These are phyloP conservation scores for Elongisporangium anandrum DNA, from an alignment of 352 stramenopile species.

Conservation along the genomic window DNA sequence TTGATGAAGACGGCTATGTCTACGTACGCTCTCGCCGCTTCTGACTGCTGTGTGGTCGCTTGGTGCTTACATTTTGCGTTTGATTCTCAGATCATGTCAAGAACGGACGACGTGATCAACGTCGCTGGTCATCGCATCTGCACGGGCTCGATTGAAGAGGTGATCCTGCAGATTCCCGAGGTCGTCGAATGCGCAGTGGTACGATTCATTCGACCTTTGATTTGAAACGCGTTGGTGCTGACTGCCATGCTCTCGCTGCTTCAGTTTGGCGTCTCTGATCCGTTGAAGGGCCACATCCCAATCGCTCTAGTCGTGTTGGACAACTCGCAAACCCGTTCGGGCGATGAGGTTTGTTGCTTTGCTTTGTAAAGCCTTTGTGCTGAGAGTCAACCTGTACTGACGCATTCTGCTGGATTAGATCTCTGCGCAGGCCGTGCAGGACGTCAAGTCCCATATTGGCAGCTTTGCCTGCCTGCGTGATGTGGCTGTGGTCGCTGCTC, in stretches of 20 bases:
- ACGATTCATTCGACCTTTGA: conserved; percentile 8
- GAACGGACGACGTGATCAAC: conserved; percentile 92
- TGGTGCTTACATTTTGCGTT: background rate
- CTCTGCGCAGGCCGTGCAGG: conserved; percentile 20
- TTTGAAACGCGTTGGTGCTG: background rate
- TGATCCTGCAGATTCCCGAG: conserved; percentile 75
- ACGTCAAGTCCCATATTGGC: conserved; percentile 42
- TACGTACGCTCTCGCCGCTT: conserved; percentile 31
- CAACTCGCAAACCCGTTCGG: conserved; percentile 25
- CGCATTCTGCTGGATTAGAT: conserved; percentile 14
- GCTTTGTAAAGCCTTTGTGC: conserved; percentile 1
- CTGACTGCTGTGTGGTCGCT: background rate
- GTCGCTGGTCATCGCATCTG: conserved; percentile 84
- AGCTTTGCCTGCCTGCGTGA: conserved; percentile 48
- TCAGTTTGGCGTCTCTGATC: conserved; percentile 39
- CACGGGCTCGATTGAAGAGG: conserved; percentile 88
- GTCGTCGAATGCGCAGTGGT: conserved; percentile 87
- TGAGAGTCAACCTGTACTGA: background rate
- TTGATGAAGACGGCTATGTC: conserved; percentile 90
- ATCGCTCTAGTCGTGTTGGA: conserved; percentile 43
- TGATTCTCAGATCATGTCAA: conserved; percentile 82
- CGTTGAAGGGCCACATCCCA: conserved; percentile 40
- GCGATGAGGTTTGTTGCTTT: conserved; percentile 19
- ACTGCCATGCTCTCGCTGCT: conserved; percentile 7
- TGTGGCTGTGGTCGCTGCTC: conserved; percentile 33